Base-by-base conservation (phyloP, 75 land plant genomes). In the Picea glauca region DNA sequence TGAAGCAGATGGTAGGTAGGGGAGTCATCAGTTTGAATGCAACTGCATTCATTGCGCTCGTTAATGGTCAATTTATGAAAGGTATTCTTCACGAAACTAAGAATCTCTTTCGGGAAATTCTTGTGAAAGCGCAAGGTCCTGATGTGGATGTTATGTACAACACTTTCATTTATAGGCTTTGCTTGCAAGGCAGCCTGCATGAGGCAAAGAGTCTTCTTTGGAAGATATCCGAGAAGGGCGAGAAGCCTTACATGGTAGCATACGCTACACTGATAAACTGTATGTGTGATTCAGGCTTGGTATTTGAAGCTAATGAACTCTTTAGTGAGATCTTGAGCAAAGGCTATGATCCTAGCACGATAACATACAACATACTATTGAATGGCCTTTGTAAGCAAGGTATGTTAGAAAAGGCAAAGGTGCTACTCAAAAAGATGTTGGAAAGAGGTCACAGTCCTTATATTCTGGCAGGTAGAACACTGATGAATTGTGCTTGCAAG, bases 331-430 rank as follows among this genome's bases (percentile, higher is more conserved):
- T 81, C 43, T 23, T 80, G 56, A 80, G 59, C 35, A 78, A 70
- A 0, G 74, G 74, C 13, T 40, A 70, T 70, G n/a, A 70, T 1
- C 70, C 68, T 61, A 60, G 33, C 50, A 79, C 56, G 18, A 40
- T 80, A 76, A 76, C 82, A 21, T 85, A 78, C 85, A 85, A 85
- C 75, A 46, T 60, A 15, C 38, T 82, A 76, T 73, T 85, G 38
- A 79, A 82, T 60, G 87, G 87, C 23, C 84, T 77, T 20, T 83
- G 81, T 5, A 84, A 85, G 76, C 81, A 86, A 30, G 86, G 85
- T 6, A 80, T 78, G 72, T 63, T 85, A 86, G 73, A 85, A 58
- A 80, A 84, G 20, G 86, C 86, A 32, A 83, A 84, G 31, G 57
- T 31, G 30, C 58, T 84, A 35, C 78, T 84, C 70, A 58, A 77